These are phyloP conservation scores for Tylopilus sp. DNA, from an alignment of 768 basidiomycete species.

Conservation along the genomic window DNA sequence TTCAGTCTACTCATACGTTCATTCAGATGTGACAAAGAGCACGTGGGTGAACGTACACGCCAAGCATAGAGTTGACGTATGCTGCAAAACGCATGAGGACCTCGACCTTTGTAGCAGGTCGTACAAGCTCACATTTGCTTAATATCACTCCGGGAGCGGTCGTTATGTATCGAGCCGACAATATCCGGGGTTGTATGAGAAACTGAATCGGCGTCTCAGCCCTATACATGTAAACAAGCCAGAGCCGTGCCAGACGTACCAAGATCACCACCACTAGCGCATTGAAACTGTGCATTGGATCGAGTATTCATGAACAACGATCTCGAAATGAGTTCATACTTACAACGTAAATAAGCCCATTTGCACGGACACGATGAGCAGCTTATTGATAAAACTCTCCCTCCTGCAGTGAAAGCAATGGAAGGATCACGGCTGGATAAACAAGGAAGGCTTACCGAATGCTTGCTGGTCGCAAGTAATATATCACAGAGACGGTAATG, in stretches of 20 bases:
- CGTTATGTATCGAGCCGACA: neutral
- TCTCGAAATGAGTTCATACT: neutral
- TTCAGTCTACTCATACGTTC: conserved; percentile 6
- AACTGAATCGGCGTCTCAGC: conserved; percentile 9
- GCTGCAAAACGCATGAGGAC: conserved; percentile 5
- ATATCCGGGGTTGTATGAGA: neutral
- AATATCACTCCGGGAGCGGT: conserved; percentile 9
- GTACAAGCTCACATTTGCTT: conserved; percentile 11
- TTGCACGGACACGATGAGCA: conserved; percentile 8
- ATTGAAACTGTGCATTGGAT: conserved; percentile 6
- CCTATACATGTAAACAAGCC: no score
- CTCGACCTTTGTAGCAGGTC: neutral
- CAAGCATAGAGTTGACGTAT: conserved; percentile 23
- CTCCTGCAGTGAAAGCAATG: neutral
- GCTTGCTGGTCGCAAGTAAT: conserved; percentile 9
- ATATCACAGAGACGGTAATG: conserved; percentile 11
- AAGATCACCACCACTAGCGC: conserved; percentile 8
- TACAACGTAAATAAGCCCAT: conserved; percentile 16
- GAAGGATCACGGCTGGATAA: neutral
- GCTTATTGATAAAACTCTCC: conserved; percentile 2
- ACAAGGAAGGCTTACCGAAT: conserved; percentile 1
- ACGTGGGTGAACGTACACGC: conserved; percentile 9
- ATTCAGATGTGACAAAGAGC: neutral
- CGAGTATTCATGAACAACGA: neutral
- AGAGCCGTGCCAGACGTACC: neutral